Conservation (phyloP, 371 early-diverging fungal species). For the Apophysomyces sp. region DNA sequence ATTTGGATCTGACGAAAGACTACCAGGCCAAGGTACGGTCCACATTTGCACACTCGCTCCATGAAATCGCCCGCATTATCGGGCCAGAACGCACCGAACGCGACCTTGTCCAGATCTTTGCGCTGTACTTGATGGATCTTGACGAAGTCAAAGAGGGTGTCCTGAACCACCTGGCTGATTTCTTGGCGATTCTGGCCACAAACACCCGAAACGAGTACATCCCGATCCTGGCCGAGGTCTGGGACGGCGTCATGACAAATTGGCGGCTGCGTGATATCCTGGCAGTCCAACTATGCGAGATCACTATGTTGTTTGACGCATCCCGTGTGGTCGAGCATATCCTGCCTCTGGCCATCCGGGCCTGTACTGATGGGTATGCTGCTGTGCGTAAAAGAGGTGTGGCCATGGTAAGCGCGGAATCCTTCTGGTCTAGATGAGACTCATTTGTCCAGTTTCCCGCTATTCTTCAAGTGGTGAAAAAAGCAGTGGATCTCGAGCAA, state of each 20-base stretch:
- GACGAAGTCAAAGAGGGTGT: constrained; percentile 54
- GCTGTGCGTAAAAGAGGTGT: constrained; percentile 50
- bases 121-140: constrained; percentile 49
- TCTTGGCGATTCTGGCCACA: constrained; percentile 37
- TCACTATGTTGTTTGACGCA: constrained; percentile 38
- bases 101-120: constrained; percentile 50
- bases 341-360: constrained; percentile 41
- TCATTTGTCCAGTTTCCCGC: constrained; percentile 23
- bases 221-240: constrained; percentile 40
- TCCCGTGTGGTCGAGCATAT: constrained; percentile 36
- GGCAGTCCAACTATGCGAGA: constrained; percentile 34
- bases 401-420: constrained; percentile 30
- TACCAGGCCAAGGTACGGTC: constrained; percentile 45
- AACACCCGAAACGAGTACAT: constrained; percentile 40
- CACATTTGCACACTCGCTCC: constrained; percentile 50
- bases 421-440: not conserved
- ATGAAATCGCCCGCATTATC: constrained; percentile 50
- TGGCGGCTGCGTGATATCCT: constrained; percentile 50
- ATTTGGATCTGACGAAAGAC: constrained; percentile 36
- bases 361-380: constrained; percentile 49
- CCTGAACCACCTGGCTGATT: constrained; percentile 47
- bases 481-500: constrained; percentile 18
- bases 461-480: constrained; percentile 26
- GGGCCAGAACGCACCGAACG: constrained; percentile 53
- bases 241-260: constrained; percentile 47